A percentile compares a stretch with the other conserved stretches of the same genome.
Evolutionary conservation across 257 asterid genomes (phyloP).

Genomic region (Solanum paucissectum): DNA sequence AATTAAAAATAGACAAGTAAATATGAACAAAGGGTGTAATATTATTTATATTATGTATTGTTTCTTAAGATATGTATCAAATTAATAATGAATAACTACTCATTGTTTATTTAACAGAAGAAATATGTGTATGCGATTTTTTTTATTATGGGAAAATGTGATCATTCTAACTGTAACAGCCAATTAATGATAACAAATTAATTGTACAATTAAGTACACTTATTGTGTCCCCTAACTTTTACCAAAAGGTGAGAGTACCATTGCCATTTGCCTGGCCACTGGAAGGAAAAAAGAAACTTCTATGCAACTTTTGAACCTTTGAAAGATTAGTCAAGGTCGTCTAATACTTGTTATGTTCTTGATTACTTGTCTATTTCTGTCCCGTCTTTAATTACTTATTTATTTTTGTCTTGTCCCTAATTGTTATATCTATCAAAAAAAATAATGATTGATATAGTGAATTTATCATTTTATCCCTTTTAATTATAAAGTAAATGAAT

Average conservation of each 20-base stretch:
- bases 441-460: accelerated
- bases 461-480: no score
- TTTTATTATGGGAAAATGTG: neutral
- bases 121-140: neutral
- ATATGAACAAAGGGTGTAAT: no score
- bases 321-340: neutral
- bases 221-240: neutral
- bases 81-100: no score
- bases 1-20: no score
- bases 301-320: neutral
- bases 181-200: neutral
- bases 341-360: no score
- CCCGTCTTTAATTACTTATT: no score
- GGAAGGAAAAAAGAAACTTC: neutral
- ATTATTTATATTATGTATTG: no score
- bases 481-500: no score
- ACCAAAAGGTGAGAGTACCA: neutral
- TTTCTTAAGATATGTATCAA: accelerated
- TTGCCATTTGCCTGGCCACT: neutral
- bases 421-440: no score
- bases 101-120: no score
- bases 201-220: neutral
- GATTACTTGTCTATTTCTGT: no score
- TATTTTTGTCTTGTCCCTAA: no score
- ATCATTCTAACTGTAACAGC: neutral